Evolutionary conservation across 257 asterid genomes (phyloP).

Genomic region (Marsdenia floribunda): DNA sequence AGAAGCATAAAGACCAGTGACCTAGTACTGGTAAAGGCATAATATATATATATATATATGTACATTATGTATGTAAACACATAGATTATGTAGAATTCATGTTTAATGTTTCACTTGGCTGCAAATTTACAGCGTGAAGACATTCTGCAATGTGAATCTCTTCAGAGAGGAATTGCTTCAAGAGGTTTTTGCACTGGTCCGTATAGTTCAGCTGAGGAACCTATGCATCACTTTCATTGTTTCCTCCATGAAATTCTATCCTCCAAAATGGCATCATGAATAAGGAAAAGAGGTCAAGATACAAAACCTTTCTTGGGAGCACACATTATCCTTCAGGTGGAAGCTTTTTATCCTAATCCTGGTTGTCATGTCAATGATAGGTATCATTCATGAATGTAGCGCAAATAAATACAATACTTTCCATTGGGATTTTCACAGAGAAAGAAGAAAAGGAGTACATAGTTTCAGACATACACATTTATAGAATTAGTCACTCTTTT

Average conservation of each 20-base stretch:
- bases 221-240: slow-evolving; percentile 89
- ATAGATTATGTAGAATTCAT: background rate
- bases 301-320: background rate
- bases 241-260: slow-evolving; percentile 39
- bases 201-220: slow-evolving; percentile 69
- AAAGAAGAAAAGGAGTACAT: too few species aligned
- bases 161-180: slow-evolving; percentile 75
- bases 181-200: slow-evolving; percentile 63
- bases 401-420: too few species aligned
- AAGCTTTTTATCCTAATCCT: too few species aligned
- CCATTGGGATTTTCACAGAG: too few species aligned
- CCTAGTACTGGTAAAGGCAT: slow-evolving; percentile 58
- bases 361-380: too few species aligned
- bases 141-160: slow-evolving; percentile 43
- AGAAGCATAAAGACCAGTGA: slow-evolving; percentile 63
- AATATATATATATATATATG: background rate
- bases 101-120: background rate
- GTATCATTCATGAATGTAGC: too few species aligned
- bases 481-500: too few species aligned
- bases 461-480: too few species aligned
- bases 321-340: too few species aligned
- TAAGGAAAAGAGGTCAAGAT: background rate
- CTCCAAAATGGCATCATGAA: background rate
- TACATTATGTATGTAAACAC: background rate
- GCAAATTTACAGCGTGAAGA: slow-evolving; percentile 57